Evolutionary conservation across 768 basidiomycete species (phyloP).

Genomic region (Lanmaoa rubissima): DNA sequence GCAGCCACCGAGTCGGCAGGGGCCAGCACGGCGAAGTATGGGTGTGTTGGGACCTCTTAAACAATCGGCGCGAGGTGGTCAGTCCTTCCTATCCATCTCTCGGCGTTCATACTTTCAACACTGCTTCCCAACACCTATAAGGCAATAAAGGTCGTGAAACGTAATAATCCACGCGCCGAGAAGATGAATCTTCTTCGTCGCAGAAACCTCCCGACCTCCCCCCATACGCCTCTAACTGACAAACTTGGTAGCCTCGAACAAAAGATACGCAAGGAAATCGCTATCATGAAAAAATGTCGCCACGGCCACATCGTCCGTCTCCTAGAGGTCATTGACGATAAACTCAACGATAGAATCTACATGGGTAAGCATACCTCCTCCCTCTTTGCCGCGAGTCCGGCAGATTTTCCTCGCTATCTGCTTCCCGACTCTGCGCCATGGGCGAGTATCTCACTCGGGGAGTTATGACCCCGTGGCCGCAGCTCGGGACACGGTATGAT

Average conservation of each 20-base stretch:
- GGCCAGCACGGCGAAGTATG: conserved; percentile 93
- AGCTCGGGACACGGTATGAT: conserved; percentile 32
- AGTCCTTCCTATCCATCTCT: conserved; percentile 24
- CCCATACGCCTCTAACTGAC: conserved; percentile 60
- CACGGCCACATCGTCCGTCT: conserved; percentile 89
- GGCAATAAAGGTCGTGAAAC: conserved; percentile 79
- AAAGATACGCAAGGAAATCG: conserved; percentile 91
- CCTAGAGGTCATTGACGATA: conserved; percentile 94
- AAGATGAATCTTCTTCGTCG: conserved; percentile 56
- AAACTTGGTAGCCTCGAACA: conserved; percentile 69
- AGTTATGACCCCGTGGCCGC: conserved; percentile 33
- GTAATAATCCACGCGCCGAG: conserved; percentile 69
- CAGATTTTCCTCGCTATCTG: conserved; percentile 18
- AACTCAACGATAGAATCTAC: conserved; percentile 82
- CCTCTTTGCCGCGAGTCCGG: conserved; percentile 12
- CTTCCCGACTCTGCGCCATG: conserved; percentile 27
- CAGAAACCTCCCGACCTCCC: conserved; percentile 41
- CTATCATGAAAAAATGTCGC: conserved; percentile 96
- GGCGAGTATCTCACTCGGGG: conserved; percentile 31
- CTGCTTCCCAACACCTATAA: conserved; percentile 29
- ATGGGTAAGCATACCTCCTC: conserved; percentile 66
- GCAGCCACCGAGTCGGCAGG: conserved; percentile 72
- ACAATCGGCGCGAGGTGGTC: conserved; percentile 48
- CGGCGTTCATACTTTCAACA: conserved; percentile 2
- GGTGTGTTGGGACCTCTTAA: conserved; percentile 56